Conservation (phyloP, 2,329 filamentous ascomycete species). For the Orbilia javanica region DNA sequence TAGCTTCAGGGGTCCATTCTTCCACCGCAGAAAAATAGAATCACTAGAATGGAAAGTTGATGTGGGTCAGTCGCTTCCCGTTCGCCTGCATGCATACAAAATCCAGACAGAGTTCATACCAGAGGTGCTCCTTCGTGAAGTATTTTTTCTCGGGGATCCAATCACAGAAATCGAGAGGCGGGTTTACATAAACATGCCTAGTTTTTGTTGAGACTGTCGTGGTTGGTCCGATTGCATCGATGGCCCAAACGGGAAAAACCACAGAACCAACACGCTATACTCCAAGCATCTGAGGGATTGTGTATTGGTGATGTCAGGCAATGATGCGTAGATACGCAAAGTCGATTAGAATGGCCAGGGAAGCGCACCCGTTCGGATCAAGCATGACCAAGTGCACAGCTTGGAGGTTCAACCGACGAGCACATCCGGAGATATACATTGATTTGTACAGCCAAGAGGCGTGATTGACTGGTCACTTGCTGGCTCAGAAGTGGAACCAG, state of each 20-base stretch:
- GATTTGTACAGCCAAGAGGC: background rate
- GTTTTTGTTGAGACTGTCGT: constrained; percentile 4
- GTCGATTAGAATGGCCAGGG: background rate
- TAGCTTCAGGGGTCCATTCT: constrained; percentile 43
- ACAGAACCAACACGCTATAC: background rate
- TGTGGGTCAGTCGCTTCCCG: background rate
- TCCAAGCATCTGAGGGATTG: background rate
- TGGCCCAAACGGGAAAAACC: background rate
- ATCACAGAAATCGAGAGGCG: constrained; percentile 15
- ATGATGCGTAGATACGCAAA: too few species aligned
- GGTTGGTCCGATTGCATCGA: background rate
- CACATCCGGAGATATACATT: background rate
- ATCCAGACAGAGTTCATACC: background rate
- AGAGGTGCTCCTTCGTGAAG: constrained; percentile 21
- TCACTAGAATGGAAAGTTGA: constrained; percentile 12
- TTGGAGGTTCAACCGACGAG: background rate
- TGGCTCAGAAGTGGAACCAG: background rate
- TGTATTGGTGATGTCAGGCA: background rate
- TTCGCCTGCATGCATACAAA: constrained; percentile 11
- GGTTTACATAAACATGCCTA: background rate
- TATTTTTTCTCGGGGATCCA: constrained; percentile 8
- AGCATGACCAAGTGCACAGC: background rate
- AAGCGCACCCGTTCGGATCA: too few species aligned
- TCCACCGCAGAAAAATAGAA: constrained; percentile 29
- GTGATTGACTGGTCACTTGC: background rate